Evolutionary conservation across 768 basidiomycete species (phyloP), one percentile per base, ranked within the genome.

Genomic region (Tylopilus subfusipes): DNA sequence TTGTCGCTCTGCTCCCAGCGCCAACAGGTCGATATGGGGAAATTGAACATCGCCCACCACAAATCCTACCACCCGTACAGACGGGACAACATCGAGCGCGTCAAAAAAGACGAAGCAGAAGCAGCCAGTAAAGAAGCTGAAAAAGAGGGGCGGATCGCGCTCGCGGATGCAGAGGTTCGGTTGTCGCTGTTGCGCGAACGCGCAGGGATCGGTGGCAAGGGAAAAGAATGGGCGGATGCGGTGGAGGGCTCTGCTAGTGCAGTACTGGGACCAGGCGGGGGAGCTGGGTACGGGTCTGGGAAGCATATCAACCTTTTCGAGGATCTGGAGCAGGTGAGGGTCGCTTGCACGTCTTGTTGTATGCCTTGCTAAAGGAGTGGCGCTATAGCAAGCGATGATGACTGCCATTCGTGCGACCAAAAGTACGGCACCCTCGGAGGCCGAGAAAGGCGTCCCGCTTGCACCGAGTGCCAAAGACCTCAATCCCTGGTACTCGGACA

Each of bases 31-130:
- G 14, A 27, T 2, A 58, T 54, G 57, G 58, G 58, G 25, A 58
- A 59, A 64, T 79, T 93, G 22, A 91, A 91, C 67, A 92, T 93
- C 68, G 90, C 90, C 13, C 90, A 93, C 68, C 90, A 92, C 76
- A 93, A 93, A 67, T 91, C 89, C 1, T 93, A 93, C 68, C 90
- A 93, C 60, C 90, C 90, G 0, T 93, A 93, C 65, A 74, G 90
- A 36, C 72, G 84, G 40, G 91, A 93, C 67, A 93, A 93, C 63
- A 89, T 93, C 55, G 89, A 90, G 54, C 81, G 80, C 19, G 89
- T 93, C 2, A 75, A 83, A n/a, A 72, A 66, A 54, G 90, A 93
- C 78, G 90, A 93, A 72, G 91, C 88, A 63, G 88, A 86, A 66
- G 91, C 88, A 14, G 73, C 77, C 2, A 71, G 70, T 36, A 78